phyloP scores from a whole-genome alignment of 1,139 yeast species.

The Suhomyces bribrorum region DNA sequence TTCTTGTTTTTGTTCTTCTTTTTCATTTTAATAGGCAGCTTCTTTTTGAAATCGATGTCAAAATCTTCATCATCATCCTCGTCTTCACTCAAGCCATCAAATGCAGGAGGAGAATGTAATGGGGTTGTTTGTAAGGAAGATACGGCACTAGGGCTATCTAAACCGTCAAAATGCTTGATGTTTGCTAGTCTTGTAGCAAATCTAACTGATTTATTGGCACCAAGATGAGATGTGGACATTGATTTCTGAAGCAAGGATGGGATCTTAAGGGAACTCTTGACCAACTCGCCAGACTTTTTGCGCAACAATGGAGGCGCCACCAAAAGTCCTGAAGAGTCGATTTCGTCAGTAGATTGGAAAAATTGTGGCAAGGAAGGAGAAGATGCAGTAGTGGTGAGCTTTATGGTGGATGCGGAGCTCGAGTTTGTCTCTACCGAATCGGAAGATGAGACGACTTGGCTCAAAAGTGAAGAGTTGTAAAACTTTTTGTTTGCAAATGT shows the following conservation, averaged over 20 bases:
- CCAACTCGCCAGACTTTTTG: conserved; percentile 42
- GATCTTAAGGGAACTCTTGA: conserved; percentile 42
- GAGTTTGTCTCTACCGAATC: conserved; percentile 12
- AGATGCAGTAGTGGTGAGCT: conserved; percentile 10
- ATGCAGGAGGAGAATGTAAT: conserved; percentile 30
- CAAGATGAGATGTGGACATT: conserved; percentile 29
- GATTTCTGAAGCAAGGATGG: conserved; percentile 26
- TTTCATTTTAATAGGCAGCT: conserved; percentile 1
- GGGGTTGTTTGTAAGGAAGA: conserved; percentile 38
- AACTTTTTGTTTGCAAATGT: conserved; percentile 6
- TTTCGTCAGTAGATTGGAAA: conserved; percentile 4
- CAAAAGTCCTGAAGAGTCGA: background rate
- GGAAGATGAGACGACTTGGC: conserved; percentile 8
- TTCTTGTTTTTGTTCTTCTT: conserved; percentile 1
- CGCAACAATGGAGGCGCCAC: conserved; percentile 27
- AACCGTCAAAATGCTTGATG: conserved; percentile 44
- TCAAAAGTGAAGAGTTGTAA: conserved; percentile 10
- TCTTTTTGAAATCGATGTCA: conserved; percentile 7
- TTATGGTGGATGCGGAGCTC: conserved; percentile 11
- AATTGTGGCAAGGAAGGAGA: conserved; percentile 13
- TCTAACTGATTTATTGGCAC: conserved; percentile 34
- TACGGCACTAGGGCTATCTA: conserved; percentile 43
- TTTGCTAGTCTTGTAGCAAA: conserved; percentile 41
- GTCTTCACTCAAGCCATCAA: conserved; percentile 15
- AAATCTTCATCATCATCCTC: conserved; percentile 20